A percentile compares a stretch with the other conserved stretches of the same genome.
Evolutionary conservation across 208 protist genomes (phyloP).

Genomic region (Trypanosoma grayi): DNA sequence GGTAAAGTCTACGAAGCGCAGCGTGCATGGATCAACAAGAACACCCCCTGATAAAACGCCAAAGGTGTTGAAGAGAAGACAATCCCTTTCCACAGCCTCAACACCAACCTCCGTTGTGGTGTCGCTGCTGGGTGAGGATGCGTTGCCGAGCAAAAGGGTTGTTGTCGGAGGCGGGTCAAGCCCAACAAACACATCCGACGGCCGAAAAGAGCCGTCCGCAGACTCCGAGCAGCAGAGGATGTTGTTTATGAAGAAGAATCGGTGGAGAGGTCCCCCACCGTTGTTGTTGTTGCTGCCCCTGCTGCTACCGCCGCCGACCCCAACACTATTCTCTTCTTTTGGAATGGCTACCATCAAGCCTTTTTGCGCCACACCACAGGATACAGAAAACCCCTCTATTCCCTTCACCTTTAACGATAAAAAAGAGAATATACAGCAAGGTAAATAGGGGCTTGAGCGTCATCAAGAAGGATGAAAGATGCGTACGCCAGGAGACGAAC

Average conservation of each 20-base stretch:
- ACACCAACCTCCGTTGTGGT: background rate
- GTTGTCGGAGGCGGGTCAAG: conserved; percentile 21
- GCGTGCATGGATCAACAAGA: conserved; percentile 35
- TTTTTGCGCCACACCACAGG: background rate
- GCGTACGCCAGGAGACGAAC: no score
- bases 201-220: conserved; percentile 46
- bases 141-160: conserved; percentile 9
- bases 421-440: background rate
- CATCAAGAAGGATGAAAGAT: no score
- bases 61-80: conserved; percentile 57
- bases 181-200: conserved; percentile 62
- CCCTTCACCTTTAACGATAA: background rate
- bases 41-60: conserved; percentile 66
- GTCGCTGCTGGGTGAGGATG: background rate
- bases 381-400: background rate
- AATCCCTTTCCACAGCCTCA: conserved; percentile 28
- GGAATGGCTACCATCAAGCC: no score
- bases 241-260: conserved; percentile 70
- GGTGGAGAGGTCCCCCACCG: conserved; percentile 2
- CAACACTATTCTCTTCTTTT: background rate
- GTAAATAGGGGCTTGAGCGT: conserved; percentile 11
- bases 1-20: conserved; percentile 51
- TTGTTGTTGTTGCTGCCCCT: background rate
- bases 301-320: background rate
- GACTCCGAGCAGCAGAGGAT: conserved; percentile 64